Base-by-base conservation (phyloP, 2,329 filamentous ascomycete species). In the Monosporascus sp. region DNA sequence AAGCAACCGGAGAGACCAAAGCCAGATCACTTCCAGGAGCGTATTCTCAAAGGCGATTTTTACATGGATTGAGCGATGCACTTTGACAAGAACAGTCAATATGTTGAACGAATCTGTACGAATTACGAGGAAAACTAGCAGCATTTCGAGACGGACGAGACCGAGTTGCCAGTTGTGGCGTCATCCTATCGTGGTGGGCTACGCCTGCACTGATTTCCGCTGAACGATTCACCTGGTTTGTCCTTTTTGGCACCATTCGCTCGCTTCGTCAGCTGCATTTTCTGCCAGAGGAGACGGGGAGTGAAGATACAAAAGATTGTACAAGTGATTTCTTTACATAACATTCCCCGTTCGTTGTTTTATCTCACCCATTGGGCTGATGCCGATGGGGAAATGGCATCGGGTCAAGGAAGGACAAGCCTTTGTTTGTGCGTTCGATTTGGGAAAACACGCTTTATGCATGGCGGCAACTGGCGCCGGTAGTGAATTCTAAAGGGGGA, bases 21-120 rank as follows among this genome's bases (percentile, higher is more conserved):
- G 77, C 92, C 93, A 31, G 94, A 99, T 74, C 88, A 88, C 58
- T 94, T 97, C 75, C 92, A 97, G 72, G 94, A 99, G 79, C 85
- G 95, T 61, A 97, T 99, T 65, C 80, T 99, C 61, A 94, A 96
- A 75, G 94, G 93, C 46, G 94, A 99, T 67, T 97, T 99, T 66
- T 94, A 94, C 76, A 97, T 97, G 91, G 92, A 97, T 67, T 96
- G 78, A 78, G 56, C 24, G 7, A 49, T 36, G 11, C 7, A 7
- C 17, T 20, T 41, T n/a, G 18, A n/a, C 38, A 8, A 20, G 17
- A n/a, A 41, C 17, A 41, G 9, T 18, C 17, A 11, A 41, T 41
- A n/a, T 31, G 17, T 3, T 31, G 22, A n/a, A 27, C 18, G 4
- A 43, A 43, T 14, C 39, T 20, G 22, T 14, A 14, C 17, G 9